Conservation (phyloP, 805 yeast genomes). For the Clavispora phyllophila region DNA sequence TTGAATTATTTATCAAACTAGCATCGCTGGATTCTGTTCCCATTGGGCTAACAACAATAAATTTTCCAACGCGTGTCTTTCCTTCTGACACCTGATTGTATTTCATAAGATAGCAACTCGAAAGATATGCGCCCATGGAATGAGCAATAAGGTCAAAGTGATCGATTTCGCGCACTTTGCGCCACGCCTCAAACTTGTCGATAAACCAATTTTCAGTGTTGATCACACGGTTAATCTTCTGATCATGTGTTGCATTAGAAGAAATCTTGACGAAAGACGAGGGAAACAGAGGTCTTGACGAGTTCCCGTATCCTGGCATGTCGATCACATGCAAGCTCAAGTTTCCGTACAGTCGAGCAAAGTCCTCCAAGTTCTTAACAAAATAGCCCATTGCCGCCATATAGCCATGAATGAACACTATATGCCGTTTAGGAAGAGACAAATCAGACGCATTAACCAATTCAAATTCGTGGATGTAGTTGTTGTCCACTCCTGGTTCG, state of each 20-base stretch:
- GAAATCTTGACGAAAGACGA: slow-evolving; percentile 20
- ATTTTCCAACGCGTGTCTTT: slow-evolving; percentile 16
- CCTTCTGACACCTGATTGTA: slow-evolving; percentile 18
- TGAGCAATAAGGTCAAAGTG: slow-evolving; percentile 33
- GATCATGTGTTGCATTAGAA: slow-evolving; percentile 9
- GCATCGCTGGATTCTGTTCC: slow-evolving; percentile 36
- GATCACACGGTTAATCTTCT: slow-evolving; percentile 28
- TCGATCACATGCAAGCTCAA: slow-evolving; percentile 36
- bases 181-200: slow-evolving; percentile 35
- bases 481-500: slow-evolving; percentile 7
- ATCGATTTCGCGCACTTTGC: slow-evolving; percentile 18
- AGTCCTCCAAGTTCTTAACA: slow-evolving; percentile 31
- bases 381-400: slow-evolving; percentile 43
- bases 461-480: slow-evolving; percentile 34
- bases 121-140: slow-evolving; percentile 41
- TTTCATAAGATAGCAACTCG: slow-evolving; percentile 37
- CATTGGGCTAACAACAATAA: slow-evolving; percentile 37
- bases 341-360: slow-evolving; percentile 28
- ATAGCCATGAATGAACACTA: slow-evolving; percentile 39
- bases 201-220: slow-evolving; percentile 38
- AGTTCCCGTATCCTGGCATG: slow-evolving; percentile 40
- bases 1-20: slow-evolving; percentile 29
- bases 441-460: slow-evolving; percentile 19
- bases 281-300: slow-evolving; percentile 38
- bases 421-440: slow-evolving; percentile 10